A percentile compares a stretch with the other conserved stretches of the same genome.
Conservation (phyloP, 177 flowering plant species). For the Vitis hybrid region DNA sequence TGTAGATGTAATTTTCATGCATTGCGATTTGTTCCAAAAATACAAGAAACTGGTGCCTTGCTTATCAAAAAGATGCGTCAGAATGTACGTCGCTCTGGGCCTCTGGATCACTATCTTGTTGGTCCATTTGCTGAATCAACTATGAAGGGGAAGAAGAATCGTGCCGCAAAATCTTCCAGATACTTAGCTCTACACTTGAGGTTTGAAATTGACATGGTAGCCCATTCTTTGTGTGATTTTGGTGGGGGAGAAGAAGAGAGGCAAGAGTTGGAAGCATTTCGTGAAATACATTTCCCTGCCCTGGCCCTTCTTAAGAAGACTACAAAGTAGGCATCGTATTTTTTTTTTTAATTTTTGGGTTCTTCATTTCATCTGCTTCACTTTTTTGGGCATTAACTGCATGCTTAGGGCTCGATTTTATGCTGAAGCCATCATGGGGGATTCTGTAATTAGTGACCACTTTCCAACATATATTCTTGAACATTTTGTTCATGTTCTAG, state of each 20-base stretch:
- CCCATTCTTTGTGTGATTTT: constrained; percentile 94
- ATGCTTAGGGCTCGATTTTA: too few species aligned
- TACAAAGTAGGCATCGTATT: constrained; percentile 44
- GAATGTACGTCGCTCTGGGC: constrained; percentile 47
- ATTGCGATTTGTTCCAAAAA: constrained; percentile 79
- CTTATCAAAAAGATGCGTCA: constrained; percentile 73
- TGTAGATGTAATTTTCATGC: constrained; percentile 99
- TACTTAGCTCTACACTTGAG: constrained; percentile 90
- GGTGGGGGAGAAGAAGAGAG: constrained; percentile 93
- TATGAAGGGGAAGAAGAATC: constrained; percentile 25
- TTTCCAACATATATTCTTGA: too few species aligned
- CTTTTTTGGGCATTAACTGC: not conserved
- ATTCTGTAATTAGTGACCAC: too few species aligned
- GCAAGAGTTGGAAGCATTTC: constrained; percentile 81
- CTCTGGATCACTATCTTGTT: constrained; percentile 69
- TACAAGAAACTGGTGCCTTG: constrained; percentile 89
- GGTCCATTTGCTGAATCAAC: constrained; percentile 59
- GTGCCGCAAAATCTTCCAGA: constrained; percentile 41
- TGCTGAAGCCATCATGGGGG: too few species aligned
- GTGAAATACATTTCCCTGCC: constrained; percentile 88
- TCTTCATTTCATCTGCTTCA: not conserved
- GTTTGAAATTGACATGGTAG: constrained; percentile 99
- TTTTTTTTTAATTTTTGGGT: not conserved
- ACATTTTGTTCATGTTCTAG: too few species aligned
- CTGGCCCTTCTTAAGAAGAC: constrained; percentile 55